Evolutionary conservation across 1,139 yeast species (phyloP).

Genomic region (Geotrichum australiense): DNA sequence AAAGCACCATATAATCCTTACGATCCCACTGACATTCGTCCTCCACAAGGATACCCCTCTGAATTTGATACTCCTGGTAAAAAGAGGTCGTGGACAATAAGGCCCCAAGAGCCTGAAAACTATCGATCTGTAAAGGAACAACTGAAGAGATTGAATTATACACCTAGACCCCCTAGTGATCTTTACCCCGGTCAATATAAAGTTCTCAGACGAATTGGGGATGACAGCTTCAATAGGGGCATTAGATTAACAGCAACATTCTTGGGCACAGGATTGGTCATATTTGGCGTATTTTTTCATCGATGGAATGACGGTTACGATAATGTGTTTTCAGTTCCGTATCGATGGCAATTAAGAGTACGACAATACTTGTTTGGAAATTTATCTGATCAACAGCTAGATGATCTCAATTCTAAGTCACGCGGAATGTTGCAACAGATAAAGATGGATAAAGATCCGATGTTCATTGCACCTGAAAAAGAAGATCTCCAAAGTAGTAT

Average conservation of each 20-base stretch:
- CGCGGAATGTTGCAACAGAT: slow-evolving; percentile 26
- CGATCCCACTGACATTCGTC: slow-evolving; percentile 69
- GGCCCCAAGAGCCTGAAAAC: slow-evolving; percentile 63
- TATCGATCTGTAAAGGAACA: slow-evolving; percentile 65
- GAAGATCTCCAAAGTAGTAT: slow-evolving; percentile 40
- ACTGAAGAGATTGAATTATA: slow-evolving; percentile 64
- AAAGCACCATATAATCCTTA: slow-evolving; percentile 81
- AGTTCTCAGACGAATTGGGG: slow-evolving; percentile 55
- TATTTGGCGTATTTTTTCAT: slow-evolving; percentile 57
- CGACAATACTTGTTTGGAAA: slow-evolving; percentile 49
- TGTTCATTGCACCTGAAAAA: slow-evolving; percentile 33
- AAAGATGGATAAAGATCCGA: slow-evolving; percentile 28
- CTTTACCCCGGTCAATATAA: slow-evolving; percentile 75
- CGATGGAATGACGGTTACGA: slow-evolving; percentile 85
- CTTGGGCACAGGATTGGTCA: slow-evolving; percentile 23
- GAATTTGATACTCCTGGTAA: slow-evolving; percentile 44
- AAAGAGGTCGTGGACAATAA: slow-evolving; percentile 44
- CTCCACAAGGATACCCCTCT: slow-evolving; percentile 80
- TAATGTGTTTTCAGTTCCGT: slow-evolving; percentile 62
- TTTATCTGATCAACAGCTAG: slow-evolving; percentile 51
- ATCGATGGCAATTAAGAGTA: slow-evolving; percentile 50
- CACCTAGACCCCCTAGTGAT: slow-evolving; percentile 71
- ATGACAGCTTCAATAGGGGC: slow-evolving; percentile 48
- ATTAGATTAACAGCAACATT: slow-evolving; percentile 26
- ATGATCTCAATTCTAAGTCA: slow-evolving; percentile 48